Percentiles rank a stretch among this genome's conserved stretches.
Conservation (phyloP, 106 monocot species). For the Apostasia shenzhenica region DNA sequence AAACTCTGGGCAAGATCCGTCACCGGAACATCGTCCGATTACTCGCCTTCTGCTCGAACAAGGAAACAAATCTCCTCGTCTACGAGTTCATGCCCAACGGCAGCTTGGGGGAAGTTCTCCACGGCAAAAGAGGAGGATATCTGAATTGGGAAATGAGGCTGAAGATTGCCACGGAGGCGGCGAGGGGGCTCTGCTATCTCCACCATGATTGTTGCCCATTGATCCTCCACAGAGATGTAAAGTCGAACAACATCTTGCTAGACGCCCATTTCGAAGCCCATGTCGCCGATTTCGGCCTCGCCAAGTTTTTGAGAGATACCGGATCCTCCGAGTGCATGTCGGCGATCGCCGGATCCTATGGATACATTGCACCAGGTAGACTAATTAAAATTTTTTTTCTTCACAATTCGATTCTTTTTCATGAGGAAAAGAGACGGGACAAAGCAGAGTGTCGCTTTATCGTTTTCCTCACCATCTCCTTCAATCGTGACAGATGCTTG, state of each 20-base stretch:
- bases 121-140: constrained; percentile 45
- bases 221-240: constrained; percentile 49
- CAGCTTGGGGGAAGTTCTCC: constrained; percentile 49
- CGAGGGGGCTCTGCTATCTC: constrained; percentile 44
- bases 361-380: constrained; percentile 61
- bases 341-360: constrained; percentile 55
- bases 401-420: neutral
- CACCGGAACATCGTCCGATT: constrained; percentile 49
- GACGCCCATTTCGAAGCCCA: constrained; percentile 36
- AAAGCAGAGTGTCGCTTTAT: neutral
- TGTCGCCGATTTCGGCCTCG: constrained; percentile 54
- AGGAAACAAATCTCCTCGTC: constrained; percentile 34
- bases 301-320: constrained; percentile 53
- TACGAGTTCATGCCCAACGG: constrained; percentile 63
- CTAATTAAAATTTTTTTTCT: neutral
- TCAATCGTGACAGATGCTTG: neutral
- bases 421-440: neutral
- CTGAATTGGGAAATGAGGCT: constrained; percentile 34
- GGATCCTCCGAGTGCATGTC: constrained; percentile 41
- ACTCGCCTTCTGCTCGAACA: constrained; percentile 39
- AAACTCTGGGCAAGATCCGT: constrained; percentile 49
- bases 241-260: constrained; percentile 21
- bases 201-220: constrained; percentile 47
- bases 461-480: neutral
- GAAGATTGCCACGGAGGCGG: constrained; percentile 43